These are phyloP conservation scores for Sclerospora graminicola DNA, from an alignment of 352 stramenopile genomes.

Conservation along the genomic window DNA sequence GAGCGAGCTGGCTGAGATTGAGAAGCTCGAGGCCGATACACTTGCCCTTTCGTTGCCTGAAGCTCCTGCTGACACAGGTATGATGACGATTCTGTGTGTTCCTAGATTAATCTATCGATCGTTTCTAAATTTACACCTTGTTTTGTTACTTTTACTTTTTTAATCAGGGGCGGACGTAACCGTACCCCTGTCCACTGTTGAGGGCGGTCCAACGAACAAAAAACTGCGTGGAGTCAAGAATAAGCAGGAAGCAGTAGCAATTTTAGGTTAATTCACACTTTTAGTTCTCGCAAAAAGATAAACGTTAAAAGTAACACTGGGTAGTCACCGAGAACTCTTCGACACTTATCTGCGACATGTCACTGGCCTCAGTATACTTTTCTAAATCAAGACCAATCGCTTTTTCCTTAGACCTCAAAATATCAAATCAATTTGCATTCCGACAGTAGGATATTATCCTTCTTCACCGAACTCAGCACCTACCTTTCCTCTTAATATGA, in stretches of 20 bases:
- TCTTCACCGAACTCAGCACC: not conserved
- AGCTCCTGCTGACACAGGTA: slow-evolving; percentile 49
- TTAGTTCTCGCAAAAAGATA: no score
- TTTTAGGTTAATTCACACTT: slow-evolving; percentile 20
- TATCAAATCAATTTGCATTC: no score
- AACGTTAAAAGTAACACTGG: no score
- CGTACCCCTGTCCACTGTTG: slow-evolving; percentile 5
- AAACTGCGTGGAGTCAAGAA: slow-evolving; percentile 6
- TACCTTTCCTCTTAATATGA: not conserved
- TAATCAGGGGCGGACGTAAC: slow-evolving; percentile 10
- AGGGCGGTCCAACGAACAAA: slow-evolving; percentile 3
- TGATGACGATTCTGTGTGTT: no score
- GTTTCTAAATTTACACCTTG: not conserved
- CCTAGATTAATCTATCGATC: not conserved
- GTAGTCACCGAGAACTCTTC: no score
- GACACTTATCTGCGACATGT: no score
- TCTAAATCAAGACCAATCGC: no score
- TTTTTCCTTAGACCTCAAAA: no score
- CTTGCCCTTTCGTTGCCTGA: slow-evolving; percentile 51
- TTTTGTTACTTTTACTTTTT: not conserved
- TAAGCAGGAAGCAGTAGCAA: slow-evolving; percentile 23
- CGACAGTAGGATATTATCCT: not conserved
- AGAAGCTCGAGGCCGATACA: slow-evolving; percentile 48
- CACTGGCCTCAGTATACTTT: no score
- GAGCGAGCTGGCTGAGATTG: slow-evolving; percentile 75